These are phyloP conservation scores for Cladosporium sp. DNA, from an alignment of 2,329 filamentous ascomycete genomes.

Conservation along the genomic window DNA sequence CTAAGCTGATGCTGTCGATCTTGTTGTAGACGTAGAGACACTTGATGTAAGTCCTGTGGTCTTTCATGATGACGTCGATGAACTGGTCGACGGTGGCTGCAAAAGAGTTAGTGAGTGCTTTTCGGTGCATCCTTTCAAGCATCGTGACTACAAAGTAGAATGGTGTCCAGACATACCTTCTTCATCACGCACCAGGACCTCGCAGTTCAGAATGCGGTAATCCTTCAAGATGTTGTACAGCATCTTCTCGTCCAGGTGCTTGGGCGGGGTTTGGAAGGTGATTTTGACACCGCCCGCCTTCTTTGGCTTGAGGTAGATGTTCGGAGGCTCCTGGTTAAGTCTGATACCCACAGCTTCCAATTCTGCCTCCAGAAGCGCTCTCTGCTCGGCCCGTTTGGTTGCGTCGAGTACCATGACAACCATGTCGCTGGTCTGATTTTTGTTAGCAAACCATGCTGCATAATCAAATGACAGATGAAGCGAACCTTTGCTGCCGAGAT, in stretches of 20 bases:
- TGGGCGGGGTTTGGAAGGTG: slow-evolving; percentile 85
- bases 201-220: slow-evolving; percentile 98
- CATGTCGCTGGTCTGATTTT: slow-evolving; percentile 73
- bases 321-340: slow-evolving; percentile 89
- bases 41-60: slow-evolving; percentile 95
- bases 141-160: background rate
- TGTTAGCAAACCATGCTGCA: slow-evolving; percentile 1
- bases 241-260: slow-evolving; percentile 95
- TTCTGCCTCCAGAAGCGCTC: slow-evolving; percentile 83
- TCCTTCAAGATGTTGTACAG: slow-evolving; percentile 94
- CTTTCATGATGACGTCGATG: slow-evolving; percentile 99
- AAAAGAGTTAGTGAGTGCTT: slow-evolving; percentile 10
- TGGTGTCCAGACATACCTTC: slow-evolving; percentile 51
- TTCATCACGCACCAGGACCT: slow-evolving; percentile 92
- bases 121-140: too few relatives aligned
- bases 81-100: slow-evolving; percentile 91
- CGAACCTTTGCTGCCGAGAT: slow-evolving; percentile 85
- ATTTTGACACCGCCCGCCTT: slow-evolving; percentile 99
- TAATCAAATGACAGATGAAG: background rate
- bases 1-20: slow-evolving; percentile 89
- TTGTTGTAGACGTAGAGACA: slow-evolving; percentile 99
- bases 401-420: slow-evolving; percentile 97
- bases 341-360: slow-evolving; percentile 93
- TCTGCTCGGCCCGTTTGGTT: slow-evolving; percentile 92
- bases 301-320: slow-evolving; percentile 95